Evolutionary conservation across 192 early-diverging fungal species (phyloP), one percentile per base, ranked within the genome.

Genomic region (Diversispora eburnea): DNA sequence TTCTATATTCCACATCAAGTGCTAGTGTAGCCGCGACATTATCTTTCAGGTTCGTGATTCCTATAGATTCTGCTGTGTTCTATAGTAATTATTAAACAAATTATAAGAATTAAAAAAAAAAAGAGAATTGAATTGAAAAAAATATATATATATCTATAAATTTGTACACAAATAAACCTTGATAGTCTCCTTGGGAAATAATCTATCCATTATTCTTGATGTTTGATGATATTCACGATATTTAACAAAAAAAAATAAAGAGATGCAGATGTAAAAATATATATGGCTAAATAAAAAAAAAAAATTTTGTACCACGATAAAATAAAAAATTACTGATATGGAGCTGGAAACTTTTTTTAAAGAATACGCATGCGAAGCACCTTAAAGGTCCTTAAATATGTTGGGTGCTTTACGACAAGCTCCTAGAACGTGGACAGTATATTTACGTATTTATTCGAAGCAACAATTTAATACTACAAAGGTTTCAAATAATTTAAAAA

Each of bases 1-100:
- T 75, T 46, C 97, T 85, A 80, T 97, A 99, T 79, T 99, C 97
- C 42, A 94, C 93, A 76, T 99, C 97, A 62, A 94, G 90, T 5
- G 93, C 86, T 70, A 99, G 77, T 4, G 91, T 91, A 2, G 80
- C 79, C 5, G 94, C 91, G 5, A 97, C 93, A 47, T 91, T 90
- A 61, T 97, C 95, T 77, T 94, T 95, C 49, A 97, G 84, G 60
- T 87, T 90, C 33, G 88, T 78, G 43, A 96, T 85, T 20, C 95
- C 94, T 10, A 92, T 80, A 0, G 93, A 85, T 76, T 98, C 95
- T 54, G 94, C 89, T 65, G 94, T 92, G 78, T 86, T 90, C 83
- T 90, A 81, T 74, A 72, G 61, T 78, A 82, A 74, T 77, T 81
- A 75, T 83, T 78, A 42, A 63, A 6, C 12, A 64, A 58, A 56